Base-by-base conservation (phyloP, 2,329 filamentous ascomycete genomes). In the Diaporthe eres region DNA sequence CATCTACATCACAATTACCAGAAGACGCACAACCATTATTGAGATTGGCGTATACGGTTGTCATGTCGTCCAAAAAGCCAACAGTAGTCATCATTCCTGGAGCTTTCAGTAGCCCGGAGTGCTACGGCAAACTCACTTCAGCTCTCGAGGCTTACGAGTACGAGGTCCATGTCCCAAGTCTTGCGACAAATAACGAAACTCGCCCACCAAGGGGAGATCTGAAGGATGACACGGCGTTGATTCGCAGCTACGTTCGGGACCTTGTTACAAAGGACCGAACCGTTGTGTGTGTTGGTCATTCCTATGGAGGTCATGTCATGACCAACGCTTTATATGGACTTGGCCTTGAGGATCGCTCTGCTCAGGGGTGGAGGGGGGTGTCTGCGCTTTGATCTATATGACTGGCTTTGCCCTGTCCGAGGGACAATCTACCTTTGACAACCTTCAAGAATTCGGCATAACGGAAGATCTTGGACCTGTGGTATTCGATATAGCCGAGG, bases 271-370 rank as follows among this genome's bases (percentile, higher is more conserved):
- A 47, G n/a, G 71, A 44, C 10, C 71, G 37, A 28, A 67, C 12
- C 2, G 58, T 73, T 13, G 58, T 73, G 37, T 15, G 34, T 6
- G 49, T 74, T 15, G 49, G 60, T 19, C 60, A 67, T 17, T 74
- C 71, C 6, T 74, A 58, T 8, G 71, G 71, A 1, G 71, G 60
- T 10, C 71, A 74, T 13, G 61, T 68, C 19, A 74, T 74, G 72
- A 37, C 19, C 28, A 58, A 70, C n/a, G 39, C 61, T 25, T 22
- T 70, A 19, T 60, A 25, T 25, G 72, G 61, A 34, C 72, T 70
- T 13, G 61, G 72, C 5, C n/a, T 74, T 12, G 49, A 74, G 8
- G 25, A 44, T 10, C 71, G 58, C 7, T 57, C 47, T 9, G 22
- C 71, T n/a, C 47, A 65, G 37, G 71, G 71, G 7, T 31, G 57